Evolutionary conservation across 2,329 filamentous ascomycete genomes (phyloP).

Genomic region (Xylaria sp.): DNA sequence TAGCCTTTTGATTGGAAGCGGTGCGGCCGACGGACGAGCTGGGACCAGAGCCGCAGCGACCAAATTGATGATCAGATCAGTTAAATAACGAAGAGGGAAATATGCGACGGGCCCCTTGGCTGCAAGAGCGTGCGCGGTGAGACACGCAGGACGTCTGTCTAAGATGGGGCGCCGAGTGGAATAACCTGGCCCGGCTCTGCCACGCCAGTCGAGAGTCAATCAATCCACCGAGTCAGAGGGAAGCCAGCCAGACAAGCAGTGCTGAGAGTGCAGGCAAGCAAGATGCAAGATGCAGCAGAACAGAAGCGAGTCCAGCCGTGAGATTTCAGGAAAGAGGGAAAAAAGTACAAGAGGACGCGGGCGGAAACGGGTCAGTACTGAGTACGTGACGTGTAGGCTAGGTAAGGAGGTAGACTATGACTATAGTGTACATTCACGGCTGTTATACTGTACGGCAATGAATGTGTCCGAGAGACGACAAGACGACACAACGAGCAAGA

Average conservation of each 20-base stretch:
- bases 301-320: slow-evolving; percentile 7
- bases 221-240: slow-evolving; percentile 22
- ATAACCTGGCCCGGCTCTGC: slow-evolving; percentile 18
- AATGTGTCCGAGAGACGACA: slow-evolving; percentile 26
- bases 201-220: slow-evolving; percentile 12
- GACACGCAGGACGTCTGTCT: slow-evolving; percentile 32
- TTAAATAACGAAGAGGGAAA: slow-evolving; percentile 23
- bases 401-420: neutral
- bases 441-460: slow-evolving; percentile 18
- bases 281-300: neutral
- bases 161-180: slow-evolving; percentile 28
- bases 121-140: slow-evolving; percentile 27
- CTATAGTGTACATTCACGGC: neutral
- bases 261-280: slow-evolving; percentile 6
- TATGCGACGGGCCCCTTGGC: slow-evolving; percentile 22
- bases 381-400: slow-evolving; percentile 18
- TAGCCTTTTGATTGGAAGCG: slow-evolving; percentile 54
- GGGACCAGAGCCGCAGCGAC: slow-evolving; percentile 52
- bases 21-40: slow-evolving; percentile 58
- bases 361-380: slow-evolving; percentile 29
- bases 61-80: slow-evolving; percentile 45
- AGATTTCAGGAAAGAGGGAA: slow-evolving; percentile 16
- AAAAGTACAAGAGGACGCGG: slow-evolving; percentile 33
- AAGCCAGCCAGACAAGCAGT: slow-evolving; percentile 16
- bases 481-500: neutral